Evolutionary conservation across 164 flowering plant genomes (phyloP), one percentile per base, ranked within the genome.

Genomic region (Kalanchoe fedtschenkoi): DNA sequence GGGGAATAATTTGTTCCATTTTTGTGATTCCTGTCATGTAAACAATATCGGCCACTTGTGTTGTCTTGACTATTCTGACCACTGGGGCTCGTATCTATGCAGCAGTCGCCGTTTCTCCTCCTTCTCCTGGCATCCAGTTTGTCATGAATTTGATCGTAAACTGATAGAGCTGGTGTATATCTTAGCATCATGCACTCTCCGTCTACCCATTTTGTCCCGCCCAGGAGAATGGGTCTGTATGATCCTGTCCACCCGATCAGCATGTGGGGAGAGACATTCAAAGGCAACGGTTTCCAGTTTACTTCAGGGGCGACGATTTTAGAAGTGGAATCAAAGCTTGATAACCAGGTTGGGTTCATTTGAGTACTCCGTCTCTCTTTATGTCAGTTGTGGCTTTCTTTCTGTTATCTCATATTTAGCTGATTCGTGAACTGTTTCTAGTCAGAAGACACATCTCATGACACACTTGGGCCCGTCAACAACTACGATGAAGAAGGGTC

Each of bases 371-470:
- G 38, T 42, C 28, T n/a, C 33, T 34, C 56, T 67, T 41, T 33
- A 30, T 1, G 35, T 30, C 2, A 9, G 34, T 42, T 41, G 62
- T 37, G 34, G 35, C 6, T 8, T 24, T 64, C 16, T 24, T 34
- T 24, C n/a, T 21, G 32, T 35, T 13, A 61, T 33, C 29, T 34
- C 33, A 10, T 61, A 26, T 58, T 1, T 29, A 7, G 17, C 71
- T 6, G 42, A 55, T n/a, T 19, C 26, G 9, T 11, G 11, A 58
- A 24, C 35, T 62, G 73, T n/a, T 75, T 28, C 64, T n/a, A 89
- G 96, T 88, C 91, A 19, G 93, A 88, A 72, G 87, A 79, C 65
- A 75, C 79, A 73, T 83, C 90, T 58, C 88, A 77, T 57, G 91
- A 82, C 68, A 68, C 76, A 0, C 66, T 66, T 2, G 85, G 79